Evolutionary conservation across 352 stramenopile genomes (phyloP).

Genomic region (Globisporangium apiculatum): DNA sequence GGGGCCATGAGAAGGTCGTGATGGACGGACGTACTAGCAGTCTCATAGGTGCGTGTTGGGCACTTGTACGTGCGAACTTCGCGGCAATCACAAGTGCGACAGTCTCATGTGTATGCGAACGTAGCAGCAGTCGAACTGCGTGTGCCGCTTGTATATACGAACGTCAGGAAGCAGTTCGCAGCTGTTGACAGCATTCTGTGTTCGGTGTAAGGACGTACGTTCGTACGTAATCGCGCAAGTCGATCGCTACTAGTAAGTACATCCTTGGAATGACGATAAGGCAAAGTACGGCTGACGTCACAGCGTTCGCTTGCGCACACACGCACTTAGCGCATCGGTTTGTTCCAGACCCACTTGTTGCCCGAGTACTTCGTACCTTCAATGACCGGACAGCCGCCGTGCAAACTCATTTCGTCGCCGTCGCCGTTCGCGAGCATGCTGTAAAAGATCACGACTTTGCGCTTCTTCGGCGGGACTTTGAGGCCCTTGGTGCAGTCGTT

Average conservation of each 20-base stretch:
- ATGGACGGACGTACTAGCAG: too few species aligned
- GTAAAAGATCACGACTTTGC: slow-evolving; percentile 79
- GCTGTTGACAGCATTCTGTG: too few species aligned
- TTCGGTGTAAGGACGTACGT: too few species aligned
- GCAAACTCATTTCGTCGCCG: slow-evolving; percentile 52
- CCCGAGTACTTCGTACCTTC: slow-evolving; percentile 70
- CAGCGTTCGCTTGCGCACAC: too few species aligned
- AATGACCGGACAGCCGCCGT: slow-evolving; percentile 61
- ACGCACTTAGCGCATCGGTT: slow-evolving; percentile 18
- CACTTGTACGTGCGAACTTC: too few species aligned
- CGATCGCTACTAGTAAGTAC: not conserved
- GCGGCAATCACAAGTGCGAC: too few species aligned
- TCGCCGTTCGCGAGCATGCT: slow-evolving; percentile 68
- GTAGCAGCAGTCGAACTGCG: not conserved
- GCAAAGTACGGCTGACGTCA: not conserved
- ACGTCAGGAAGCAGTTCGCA: too few species aligned
- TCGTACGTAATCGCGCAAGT: too few species aligned
- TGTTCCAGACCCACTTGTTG: slow-evolving; percentile 87
- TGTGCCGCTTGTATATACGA: too few species aligned
- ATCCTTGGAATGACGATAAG: too few species aligned
- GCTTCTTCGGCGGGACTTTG: slow-evolving; percentile 57
- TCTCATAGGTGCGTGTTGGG: too few species aligned
- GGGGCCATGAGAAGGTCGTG: too few species aligned
- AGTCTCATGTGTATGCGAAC: not conserved
- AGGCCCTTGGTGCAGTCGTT: slow-evolving; percentile 58